Percentiles rank a stretch among this genome's conserved stretches.
Evolutionary conservation across 2,329 filamentous ascomycete genomes (phyloP).

Genomic region (Leptoxyphium fumago): DNA sequence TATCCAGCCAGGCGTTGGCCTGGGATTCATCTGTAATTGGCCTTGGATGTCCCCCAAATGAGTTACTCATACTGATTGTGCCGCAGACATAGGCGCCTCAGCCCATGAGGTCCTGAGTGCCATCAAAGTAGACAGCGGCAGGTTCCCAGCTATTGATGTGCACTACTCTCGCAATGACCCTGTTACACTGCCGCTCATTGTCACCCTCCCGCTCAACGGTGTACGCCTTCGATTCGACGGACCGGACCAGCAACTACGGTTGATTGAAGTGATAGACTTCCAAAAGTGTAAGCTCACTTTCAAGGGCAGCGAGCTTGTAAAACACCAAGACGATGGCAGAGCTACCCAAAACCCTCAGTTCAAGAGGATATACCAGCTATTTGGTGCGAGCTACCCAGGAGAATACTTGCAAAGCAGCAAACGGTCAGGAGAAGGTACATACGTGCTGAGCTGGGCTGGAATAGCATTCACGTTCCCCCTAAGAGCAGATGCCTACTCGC

Average conservation of each 20-base stretch:
- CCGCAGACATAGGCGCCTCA: slow-evolving; percentile 69
- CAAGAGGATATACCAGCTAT: slow-evolving; percentile 61
- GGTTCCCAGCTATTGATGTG: slow-evolving; percentile 71
- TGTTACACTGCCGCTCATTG: slow-evolving; percentile 56
- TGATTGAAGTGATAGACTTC: slow-evolving; percentile 88
- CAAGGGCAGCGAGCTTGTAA: slow-evolving; percentile 65
- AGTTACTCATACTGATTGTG: slow-evolving; percentile 1
- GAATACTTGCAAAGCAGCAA: slow-evolving; percentile 57
- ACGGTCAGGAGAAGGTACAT: slow-evolving; percentile 48
- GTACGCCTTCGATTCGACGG: slow-evolving; percentile 86
- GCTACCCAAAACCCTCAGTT: slow-evolving; percentile 14
- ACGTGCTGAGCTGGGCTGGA: slow-evolving; percentile 86
- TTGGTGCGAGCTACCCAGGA: slow-evolving; percentile 85
- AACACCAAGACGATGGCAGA: slow-evolving; percentile 32
- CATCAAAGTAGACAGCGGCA: slow-evolving; percentile 70
- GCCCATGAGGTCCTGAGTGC: slow-evolving; percentile 81
- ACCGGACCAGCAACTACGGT: slow-evolving; percentile 72
- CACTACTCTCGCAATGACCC: slow-evolving; percentile 64
- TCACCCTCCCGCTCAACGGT: slow-evolving; percentile 72
- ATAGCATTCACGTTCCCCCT: slow-evolving; percentile 86
- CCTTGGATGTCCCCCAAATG: not conserved
- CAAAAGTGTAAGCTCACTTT: slow-evolving; percentile 71
- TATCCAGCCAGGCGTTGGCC: not conserved
- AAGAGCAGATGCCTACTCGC: slow-evolving; percentile 57
- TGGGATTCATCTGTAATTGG: not conserved